Evolutionary conservation across 805 yeast genomes (phyloP).

Genomic region (Kuraishia molischiana): DNA sequence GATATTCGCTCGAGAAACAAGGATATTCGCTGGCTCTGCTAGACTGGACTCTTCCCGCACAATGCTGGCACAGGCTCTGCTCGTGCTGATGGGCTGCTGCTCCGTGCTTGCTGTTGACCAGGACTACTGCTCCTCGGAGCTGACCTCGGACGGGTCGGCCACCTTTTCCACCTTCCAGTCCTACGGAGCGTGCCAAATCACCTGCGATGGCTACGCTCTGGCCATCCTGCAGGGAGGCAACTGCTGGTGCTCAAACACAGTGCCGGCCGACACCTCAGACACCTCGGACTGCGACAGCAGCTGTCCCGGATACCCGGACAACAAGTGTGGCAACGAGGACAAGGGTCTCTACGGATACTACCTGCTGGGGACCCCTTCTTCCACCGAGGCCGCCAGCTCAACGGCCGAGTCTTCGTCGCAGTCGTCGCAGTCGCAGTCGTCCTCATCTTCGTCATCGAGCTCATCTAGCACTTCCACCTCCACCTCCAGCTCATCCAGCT

Average conservation of each 20-base stretch:
- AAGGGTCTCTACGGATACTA: constrained; percentile 2
- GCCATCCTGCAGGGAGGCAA: constrained; percentile 32
- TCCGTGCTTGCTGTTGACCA: no score
- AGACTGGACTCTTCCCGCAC: no score
- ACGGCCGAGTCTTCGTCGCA: neutral
- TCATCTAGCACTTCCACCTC: constrained; percentile 5
- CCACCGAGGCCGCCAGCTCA: neutral
- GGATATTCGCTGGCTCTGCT: no score
- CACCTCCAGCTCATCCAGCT: constrained; percentile 3
- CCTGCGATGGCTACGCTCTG: constrained; percentile 28
- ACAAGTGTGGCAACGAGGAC: constrained; percentile 24
- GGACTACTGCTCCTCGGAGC: constrained; percentile 14
- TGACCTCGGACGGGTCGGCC: constrained; percentile 13
- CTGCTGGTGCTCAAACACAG: constrained; percentile 40
- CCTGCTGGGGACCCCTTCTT: neutral
- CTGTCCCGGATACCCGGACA: constrained; percentile 37
- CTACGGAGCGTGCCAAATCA: constrained; percentile 32
- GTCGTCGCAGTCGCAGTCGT: neutral
- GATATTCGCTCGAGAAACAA: no score
- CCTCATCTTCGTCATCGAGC: neutral
- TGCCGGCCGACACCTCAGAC: constrained; percentile 29
- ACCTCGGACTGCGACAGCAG: constrained; percentile 22
- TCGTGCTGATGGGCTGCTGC: no score
- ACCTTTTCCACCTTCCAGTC: constrained; percentile 8
- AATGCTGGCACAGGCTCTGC: no score